These are phyloP conservation scores for Datura wrightii DNA, from an alignment of 257 asterid species.

Conservation along the genomic window DNA sequence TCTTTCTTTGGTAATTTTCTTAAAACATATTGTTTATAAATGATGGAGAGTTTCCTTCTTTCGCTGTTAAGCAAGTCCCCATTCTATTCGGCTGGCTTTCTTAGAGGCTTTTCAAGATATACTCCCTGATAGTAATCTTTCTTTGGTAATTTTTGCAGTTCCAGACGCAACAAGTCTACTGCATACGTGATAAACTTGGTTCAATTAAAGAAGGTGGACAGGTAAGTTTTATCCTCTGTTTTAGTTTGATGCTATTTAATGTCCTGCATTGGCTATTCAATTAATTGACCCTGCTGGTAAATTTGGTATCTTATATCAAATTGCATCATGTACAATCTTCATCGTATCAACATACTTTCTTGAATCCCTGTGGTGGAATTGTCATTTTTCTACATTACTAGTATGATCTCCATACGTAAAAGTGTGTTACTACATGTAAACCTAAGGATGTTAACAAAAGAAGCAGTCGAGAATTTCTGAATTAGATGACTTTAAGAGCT, in stretches of 20 bases:
- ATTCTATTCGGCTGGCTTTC: too few species aligned
- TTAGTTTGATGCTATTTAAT: background rate
- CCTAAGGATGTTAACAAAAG: slow-evolving; percentile 7
- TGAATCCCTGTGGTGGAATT: background rate
- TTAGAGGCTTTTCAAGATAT: too few species aligned
- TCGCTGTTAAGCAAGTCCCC: slow-evolving; percentile 52
- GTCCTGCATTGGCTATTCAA: background rate
- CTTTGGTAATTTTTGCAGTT: slow-evolving; percentile 57
- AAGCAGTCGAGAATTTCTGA: background rate
- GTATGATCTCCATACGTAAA: background rate
- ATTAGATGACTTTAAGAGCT: background rate
- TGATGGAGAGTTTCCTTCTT: too few species aligned
- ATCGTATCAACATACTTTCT: background rate
- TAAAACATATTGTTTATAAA: too few species aligned
- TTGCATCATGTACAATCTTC: background rate
- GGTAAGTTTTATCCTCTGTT: slow-evolving; percentile 48
- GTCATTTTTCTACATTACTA: background rate
- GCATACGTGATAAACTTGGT: slow-evolving; percentile 84
- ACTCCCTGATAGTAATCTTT: background rate
- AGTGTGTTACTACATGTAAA: background rate
- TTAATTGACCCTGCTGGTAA: background rate
- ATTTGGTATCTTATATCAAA: background rate
- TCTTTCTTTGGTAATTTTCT: slow-evolving; percentile 25
- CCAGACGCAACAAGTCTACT: slow-evolving; percentile 93
- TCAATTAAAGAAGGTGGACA: slow-evolving; percentile 86